Evolutionary conservation across 768 basidiomycete species (phyloP).

Genomic region (Trametes elegans): DNA sequence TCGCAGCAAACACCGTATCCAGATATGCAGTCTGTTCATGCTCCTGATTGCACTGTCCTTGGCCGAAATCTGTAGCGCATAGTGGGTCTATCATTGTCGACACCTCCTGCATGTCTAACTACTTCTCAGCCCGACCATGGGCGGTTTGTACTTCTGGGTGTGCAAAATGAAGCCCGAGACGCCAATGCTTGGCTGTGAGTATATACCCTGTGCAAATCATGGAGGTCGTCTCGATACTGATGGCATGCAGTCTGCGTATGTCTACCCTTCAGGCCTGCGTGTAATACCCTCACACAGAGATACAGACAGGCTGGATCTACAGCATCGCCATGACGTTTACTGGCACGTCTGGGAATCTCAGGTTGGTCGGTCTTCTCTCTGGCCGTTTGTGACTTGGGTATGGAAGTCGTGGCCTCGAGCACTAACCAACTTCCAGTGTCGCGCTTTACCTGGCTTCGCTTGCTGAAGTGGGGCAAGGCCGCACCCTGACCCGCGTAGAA

Average conservation of each 20-base stretch:
- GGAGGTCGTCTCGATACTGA: too few species aligned
- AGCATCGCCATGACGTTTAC: conserved; percentile 61
- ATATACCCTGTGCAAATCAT: too few species aligned
- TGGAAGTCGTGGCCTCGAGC: too few species aligned
- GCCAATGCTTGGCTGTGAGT: conserved; percentile 52
- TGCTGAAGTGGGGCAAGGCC: conserved; percentile 46
- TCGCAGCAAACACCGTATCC: background rate
- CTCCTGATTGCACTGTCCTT: conserved; percentile 53
- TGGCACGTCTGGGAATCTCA: conserved; percentile 57
- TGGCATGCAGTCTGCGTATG: conserved; percentile 14
- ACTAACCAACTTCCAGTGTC: conserved; percentile 38
- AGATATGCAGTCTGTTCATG: conserved; percentile 61
- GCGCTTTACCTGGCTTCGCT: conserved; percentile 56
- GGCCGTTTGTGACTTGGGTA: too few species aligned
- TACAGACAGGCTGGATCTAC: conserved; percentile 56
- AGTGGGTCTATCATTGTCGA: conserved; percentile 35
- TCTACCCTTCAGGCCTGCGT: background rate
- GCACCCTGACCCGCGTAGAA: conserved; percentile 45
- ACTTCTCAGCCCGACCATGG: conserved; percentile 47
- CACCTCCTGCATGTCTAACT: background rate
- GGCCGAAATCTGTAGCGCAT: conserved; percentile 59
- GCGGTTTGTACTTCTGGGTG: conserved; percentile 63
- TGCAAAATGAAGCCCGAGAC: conserved; percentile 56
- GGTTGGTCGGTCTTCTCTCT: conserved; percentile 29
- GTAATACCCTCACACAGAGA: conserved; percentile 13